Base-by-base conservation (phyloP, 345 rosid genomes). In the Citrus cavaleriei region DNA sequence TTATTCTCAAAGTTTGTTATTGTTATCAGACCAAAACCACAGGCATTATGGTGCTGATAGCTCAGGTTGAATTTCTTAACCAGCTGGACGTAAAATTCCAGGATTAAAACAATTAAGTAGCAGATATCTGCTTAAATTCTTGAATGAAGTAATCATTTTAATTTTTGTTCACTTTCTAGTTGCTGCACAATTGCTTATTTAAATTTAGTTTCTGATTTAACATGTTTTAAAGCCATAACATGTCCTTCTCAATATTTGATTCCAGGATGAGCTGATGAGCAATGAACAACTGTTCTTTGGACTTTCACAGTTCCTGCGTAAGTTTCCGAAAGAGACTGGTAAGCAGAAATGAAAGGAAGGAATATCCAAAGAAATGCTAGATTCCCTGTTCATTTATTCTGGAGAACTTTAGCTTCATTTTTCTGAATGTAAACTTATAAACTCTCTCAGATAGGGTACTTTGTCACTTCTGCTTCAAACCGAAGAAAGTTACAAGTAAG, bases 381-480 rank as follows among this genome's bases (percentile, higher is more conserved):
- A 71, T 25, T 69, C 69, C 66, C 40, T 25, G 46, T 68, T 78
- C 63, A 10, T 69, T 22, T n/a, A 38, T 79, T 77, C 69, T 62
- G 74, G 77, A 72, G 78, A 70, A 76, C 68, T 73, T 74, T 54
- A 68, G 42, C 80, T 79, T 35, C 67, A 66, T 79, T 77, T 49
- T 35, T 77, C 61, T 77, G 57, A 81, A 65, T 58, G 75, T 60
- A 49, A 79, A 25, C 55, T 42, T 76, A 46, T 68, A 71, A 77
- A 59, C 76, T 77, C 59, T 70, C 78, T 74, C 92, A 95, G 99
- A 95, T 85, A 88, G 97, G 77, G 95, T 95, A 49, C 98, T 93
- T 72, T 95, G 99, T 86, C 94, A 95, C 83, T 95, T 95, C 91
- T 95, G 99, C 93, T 95, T 91, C 86, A 95, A 92, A 93, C 91